Base-by-base conservation (phyloP, 2,329 filamentous ascomycete genomes). In the Chaetomium sp. region DNA sequence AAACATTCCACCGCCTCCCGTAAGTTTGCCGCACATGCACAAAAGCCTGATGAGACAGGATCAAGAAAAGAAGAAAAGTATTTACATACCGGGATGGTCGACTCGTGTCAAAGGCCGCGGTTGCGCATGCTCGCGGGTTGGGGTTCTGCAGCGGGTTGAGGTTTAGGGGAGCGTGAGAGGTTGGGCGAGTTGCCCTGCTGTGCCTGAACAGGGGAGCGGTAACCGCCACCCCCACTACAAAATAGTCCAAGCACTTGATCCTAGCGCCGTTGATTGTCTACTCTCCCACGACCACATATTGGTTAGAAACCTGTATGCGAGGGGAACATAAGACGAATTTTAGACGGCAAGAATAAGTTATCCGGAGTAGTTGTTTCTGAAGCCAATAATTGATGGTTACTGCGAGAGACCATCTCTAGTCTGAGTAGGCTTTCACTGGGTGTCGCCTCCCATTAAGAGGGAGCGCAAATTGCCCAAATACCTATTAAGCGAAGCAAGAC, bases 221-320 rank as follows among this genome's bases (percentile, higher is more conserved):
- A 51, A 44, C 54, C 54, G 54, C 54, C 54, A 56, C 50, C 50
- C 49, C 52, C 47, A 45, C 55, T 54, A 57, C 55, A 57, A 42
- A 57, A 57, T 57, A 57, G 41, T 50, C 50, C 6, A 43, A 36
- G 19, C 38, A 32, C 32, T 37, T 36, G 42, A 41, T 33, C 36
- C 35, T 12, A 37, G 41, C 41, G 41, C 40, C 32, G 19, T 27
- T 27, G 19, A 27, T 27, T 27, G 19, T 27, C 19, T 27, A 27
- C 19, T 27, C 19, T 27, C 19, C 19, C 19, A 27, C 19, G 19
- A 27, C 19, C 19, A 27, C 19, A 27, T 27, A 27, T 40, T 40
- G 37, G 8, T 40, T 12, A 40, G 37, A 40, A 40, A 40, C 37
- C 19, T 27, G 19, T 27, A 27, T 27, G 19, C 19, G 19, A 27